Evolutionary conservation across 306 rosid species (phyloP), one percentile per base, ranked within the genome.

Genomic region (Castanea crenata): DNA sequence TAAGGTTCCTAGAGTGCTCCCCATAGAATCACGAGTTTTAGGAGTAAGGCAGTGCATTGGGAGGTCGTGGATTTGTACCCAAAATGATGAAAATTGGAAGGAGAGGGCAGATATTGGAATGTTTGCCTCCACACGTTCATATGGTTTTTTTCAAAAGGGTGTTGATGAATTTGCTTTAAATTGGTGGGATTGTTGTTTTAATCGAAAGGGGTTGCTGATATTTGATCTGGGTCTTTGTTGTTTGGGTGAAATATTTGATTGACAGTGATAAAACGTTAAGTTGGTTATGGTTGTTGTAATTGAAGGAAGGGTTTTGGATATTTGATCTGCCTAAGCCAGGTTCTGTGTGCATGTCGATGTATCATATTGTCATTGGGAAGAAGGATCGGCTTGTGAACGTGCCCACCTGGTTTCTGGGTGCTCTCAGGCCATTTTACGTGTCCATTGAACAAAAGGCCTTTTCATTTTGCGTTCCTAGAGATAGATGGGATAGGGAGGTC

Each of bases 401-500:
- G 65, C 90, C 93, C 97, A 61, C 87, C 69, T 90, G 83, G 51
- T 54, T 75, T 46, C 78, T 87, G 92, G 90, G 89, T 82, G 78
- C 80, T 87, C 87, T 59, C 89, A 78, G 81, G 87, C 94, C 92
- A 78, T 57, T 83, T 75, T 74, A 76, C 51, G 72, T 69, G 58
- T 62, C 71, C 15, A 4, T 83, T 71, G 82, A 68, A 27, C 86
- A 73, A 62, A 84, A n/a, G 49, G 46, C 71, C 20, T 74, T 83
- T 35, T 59, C 84, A 16, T 74, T 81, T 55, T 87, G 76, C 51
- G 49, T 80, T 85, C 80, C 90, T 0, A 88, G 85, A 74, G 81
- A 79, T 58, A 82, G 94, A 85, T 92, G 98, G 97, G 92, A 90
- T 88, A 89, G 78, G 64, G 91, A 81, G 76, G 91, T 92, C 29